These are phyloP conservation scores for Beta lomatogona DNA, from an alignment of 179 eudicot species.

Conservation along the genomic window DNA sequence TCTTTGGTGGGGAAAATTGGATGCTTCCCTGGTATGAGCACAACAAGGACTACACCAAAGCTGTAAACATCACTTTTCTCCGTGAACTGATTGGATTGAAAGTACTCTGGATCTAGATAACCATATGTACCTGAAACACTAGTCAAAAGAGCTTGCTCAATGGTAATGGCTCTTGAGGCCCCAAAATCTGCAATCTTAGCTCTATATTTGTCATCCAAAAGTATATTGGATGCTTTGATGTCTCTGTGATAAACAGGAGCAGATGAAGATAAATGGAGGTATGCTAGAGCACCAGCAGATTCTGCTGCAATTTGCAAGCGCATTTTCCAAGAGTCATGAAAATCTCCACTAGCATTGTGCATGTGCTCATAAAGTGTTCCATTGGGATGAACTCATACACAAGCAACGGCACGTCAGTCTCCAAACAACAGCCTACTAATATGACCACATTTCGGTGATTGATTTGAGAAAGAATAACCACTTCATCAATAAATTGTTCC, in stretches of 20 bases:
- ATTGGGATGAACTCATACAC: slow-evolving; percentile 23
- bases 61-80: slow-evolving; percentile 24
- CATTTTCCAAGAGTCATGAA: slow-evolving; percentile 30
- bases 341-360: slow-evolving; percentile 14
- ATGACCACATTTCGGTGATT: slow-evolving; percentile 39
- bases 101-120: slow-evolving; percentile 20
- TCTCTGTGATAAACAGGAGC: slow-evolving; percentile 27
- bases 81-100: slow-evolving; percentile 10
- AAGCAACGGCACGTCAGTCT: slow-evolving; percentile 31
- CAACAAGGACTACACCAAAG: slow-evolving; percentile 26
- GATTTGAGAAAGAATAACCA: slow-evolving; percentile 34
- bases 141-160: slow-evolving; percentile 24
- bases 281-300: slow-evolving; percentile 22
- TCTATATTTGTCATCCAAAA: slow-evolving; percentile 16
- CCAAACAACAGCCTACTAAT: slow-evolving; percentile 31
- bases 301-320: slow-evolving; percentile 28
- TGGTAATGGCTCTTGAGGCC: slow-evolving; percentile 19
- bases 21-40: slow-evolving; percentile 17
- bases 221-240: slow-evolving; percentile 26
- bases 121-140: slow-evolving; percentile 22
- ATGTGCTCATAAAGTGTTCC: slow-evolving; percentile 26
- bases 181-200: slow-evolving; percentile 27
- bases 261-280: slow-evolving; percentile 21
- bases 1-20: slow-evolving; percentile 23
- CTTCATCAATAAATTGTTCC: slow-evolving; percentile 34